Evolutionary conservation across 495 filamentous ascomycete species (phyloP), one percentile per base, ranked within the genome.

Genomic region (Trichocladium antarcticum): DNA sequence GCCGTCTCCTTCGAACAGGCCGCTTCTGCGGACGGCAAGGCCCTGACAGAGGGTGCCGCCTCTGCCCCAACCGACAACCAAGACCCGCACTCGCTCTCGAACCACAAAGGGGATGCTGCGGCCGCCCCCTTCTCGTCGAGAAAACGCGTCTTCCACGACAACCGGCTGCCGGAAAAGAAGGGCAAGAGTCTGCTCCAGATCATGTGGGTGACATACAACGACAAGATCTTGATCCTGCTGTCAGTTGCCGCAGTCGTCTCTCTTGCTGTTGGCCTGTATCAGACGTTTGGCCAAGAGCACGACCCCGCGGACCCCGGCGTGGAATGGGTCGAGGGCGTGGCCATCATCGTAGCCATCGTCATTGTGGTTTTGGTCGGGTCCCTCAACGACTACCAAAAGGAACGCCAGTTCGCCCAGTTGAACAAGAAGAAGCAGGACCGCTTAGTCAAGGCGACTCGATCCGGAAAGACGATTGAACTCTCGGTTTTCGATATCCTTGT

Each of bases 161-260:
- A 93, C 56, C 65, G 78, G 43, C 61, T 93, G 17, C 87, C 87
- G 0, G 76, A 73, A 46, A 83, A 85, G 60, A 84, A 89, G 57
- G 77, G 82, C 24, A 83, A 86, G 49, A 79, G 69, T 37, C 74
- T 93, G 45, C 71, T 83, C 51, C 74, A 81, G 56, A 55, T 90
- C 29, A 81, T 89, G 60, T 93, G 86, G 86, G 81, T 83, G 58
- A 86, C 85, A 8, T 89, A 87, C 61, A 87, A 90, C 57, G 87
- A 93, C 67, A 87, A 87, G 51, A 84, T 93, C 17, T 70, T 93
- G 44, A 83, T 90, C 15, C 66, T 87, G 15, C 68, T 88, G 43
- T 84, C 82, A 11, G 70, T 76, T 29, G 85, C 84, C n/a, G 85
- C 83, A 9, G 63, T 85, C 28, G 69, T 88, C 16, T 87, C 82